A percentile compares a stretch with the other conserved stretches of the same genome.
phyloP scores from a whole-genome alignment of 139 green algal genomes.

The Bryopsis sp. region DNA sequence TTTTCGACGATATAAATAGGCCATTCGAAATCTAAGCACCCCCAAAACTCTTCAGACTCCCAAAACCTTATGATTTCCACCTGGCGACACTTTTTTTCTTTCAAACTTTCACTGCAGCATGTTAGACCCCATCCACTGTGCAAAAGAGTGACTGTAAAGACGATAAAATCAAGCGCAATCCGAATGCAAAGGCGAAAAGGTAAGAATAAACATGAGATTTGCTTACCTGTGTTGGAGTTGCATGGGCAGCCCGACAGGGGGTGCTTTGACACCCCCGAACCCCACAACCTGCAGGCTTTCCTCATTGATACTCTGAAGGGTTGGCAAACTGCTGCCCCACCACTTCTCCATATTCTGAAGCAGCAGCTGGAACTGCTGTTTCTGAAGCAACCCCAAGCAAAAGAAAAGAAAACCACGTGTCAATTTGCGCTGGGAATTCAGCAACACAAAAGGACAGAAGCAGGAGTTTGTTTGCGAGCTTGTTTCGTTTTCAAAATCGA shows the following conservation, averaged over 20 bases:
- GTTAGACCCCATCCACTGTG: background rate
- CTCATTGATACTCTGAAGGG: slow-evolving; percentile 9
- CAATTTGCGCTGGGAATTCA: too few relatives aligned
- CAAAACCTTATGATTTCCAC: background rate
- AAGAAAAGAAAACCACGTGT: too few relatives aligned
- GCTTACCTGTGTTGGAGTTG: background rate
- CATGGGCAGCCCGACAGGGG: background rate
- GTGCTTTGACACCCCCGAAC: background rate
- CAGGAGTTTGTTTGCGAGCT: too few relatives aligned
- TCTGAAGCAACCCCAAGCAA: background rate
- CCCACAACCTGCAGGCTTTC: slow-evolving; percentile 1
- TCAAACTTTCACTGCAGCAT: background rate
- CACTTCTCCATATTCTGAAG: slow-evolving; percentile 11
- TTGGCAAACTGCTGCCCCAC: background rate
- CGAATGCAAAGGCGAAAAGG: too few relatives aligned
- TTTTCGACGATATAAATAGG: background rate
- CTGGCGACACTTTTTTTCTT: background rate
- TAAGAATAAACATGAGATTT: too few relatives aligned
- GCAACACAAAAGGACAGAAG: too few relatives aligned
- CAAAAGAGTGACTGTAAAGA: background rate
- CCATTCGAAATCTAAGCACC: background rate
- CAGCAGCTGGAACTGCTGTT: background rate
- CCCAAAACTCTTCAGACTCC: background rate
- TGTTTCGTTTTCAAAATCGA: too few relatives aligned
- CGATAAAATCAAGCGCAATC: background rate